A percentile compares a stretch with the other conserved stretches of the same genome.
Conservation (phyloP, 208 protist species). For the Herpetomonas tarakana region DNA sequence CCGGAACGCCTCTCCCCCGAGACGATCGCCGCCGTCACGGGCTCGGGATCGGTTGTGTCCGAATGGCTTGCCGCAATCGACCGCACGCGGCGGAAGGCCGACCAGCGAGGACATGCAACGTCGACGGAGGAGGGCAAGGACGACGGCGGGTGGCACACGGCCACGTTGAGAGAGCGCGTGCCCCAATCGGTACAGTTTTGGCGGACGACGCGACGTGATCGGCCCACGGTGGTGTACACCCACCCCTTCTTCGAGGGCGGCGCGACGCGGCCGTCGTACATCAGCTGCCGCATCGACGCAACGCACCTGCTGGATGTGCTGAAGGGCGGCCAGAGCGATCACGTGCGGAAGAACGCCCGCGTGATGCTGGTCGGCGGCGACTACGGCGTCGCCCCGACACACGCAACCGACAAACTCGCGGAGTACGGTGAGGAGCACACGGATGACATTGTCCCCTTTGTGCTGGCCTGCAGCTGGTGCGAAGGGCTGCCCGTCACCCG, state of each 20-base stretch:
- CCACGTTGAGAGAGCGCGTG: background rate
- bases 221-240: background rate
- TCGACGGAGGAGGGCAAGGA: background rate
- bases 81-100: background rate
- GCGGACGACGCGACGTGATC: background rate
- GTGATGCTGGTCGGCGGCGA: background rate
- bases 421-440: background rate
- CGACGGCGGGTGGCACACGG: background rate
- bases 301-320: background rate
- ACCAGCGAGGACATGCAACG: no score
- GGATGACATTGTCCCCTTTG: background rate
- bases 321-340: background rate
- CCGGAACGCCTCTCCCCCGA: background rate
- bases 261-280: background rate
- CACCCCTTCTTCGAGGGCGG: background rate
- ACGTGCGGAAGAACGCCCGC: background rate
- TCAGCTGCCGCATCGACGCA: conserved; percentile 1
- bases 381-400: background rate
- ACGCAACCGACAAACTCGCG: background rate
- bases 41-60: background rate
- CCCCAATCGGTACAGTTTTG: background rate
- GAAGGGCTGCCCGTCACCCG: background rate
- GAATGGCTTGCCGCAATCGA: background rate
- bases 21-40: background rate
- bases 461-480: conserved; percentile 1